Base-by-base conservation (phyloP, 2,329 filamentous ascomycete genomes). In the Albophoma yamanashiensis region DNA sequence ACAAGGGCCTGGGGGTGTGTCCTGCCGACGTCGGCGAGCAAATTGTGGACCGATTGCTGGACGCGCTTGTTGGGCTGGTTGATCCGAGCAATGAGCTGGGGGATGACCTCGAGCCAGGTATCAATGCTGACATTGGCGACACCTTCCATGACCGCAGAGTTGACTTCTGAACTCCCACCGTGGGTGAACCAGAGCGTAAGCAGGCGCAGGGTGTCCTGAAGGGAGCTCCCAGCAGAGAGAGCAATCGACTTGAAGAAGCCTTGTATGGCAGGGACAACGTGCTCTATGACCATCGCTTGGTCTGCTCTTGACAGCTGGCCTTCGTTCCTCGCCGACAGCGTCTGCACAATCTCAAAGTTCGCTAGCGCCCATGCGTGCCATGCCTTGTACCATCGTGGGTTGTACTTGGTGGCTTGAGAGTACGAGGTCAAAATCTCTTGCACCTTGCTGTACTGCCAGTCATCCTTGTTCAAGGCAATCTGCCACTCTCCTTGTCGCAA, bases 361-460 rank as follows among this genome's bases (percentile, higher is more conserved):
- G 94, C 93, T 63, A 99, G 76, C 14, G 94, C 95, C 93, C 94
- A 99, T 0, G 94, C 90, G 74, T 99, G 94, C 94, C 94, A 99
- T 9, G 95, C 94, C 76, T 99, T 99, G 78, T 99, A 99, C 85
- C 93, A 99, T 62, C 88, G 87, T 40, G 91, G 88, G 71, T 99
- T 96, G 75, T 95, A 97, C 61, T 91, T 88, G 2, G 94, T 99
- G 1, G 95, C 95, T 61, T 92, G 88, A 22, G 87, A 87, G 73
- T 97, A 99, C 1, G 94, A 92, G n/a, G 85, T 83, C 31, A 99
- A 79, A 61, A 99, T 92, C 58, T 97, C 93, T 58, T 89, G 85
- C 4, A 96, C 90, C 65, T 90, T 87, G 11, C 91, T 88, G 63
- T 90, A 85, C 64, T 91, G 87, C 95, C 94, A 99, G 65, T 94